Conservation (phyloP, 306 rosid species). For the Cucurbita moschata region DNA sequence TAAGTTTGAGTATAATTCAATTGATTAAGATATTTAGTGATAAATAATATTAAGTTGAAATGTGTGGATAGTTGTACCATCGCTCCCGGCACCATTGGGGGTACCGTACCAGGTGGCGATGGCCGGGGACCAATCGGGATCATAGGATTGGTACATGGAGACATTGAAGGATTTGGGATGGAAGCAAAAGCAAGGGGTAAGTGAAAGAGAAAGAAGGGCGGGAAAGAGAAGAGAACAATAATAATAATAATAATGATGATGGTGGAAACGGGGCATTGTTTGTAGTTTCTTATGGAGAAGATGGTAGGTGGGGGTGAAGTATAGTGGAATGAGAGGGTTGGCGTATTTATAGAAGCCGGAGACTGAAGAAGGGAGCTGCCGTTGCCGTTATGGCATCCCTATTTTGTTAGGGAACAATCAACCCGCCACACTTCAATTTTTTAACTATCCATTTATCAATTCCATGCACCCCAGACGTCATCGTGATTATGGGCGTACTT, state of each 20-base stretch:
- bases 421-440: neutral
- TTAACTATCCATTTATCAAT: too few relatives aligned
- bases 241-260: too few relatives aligned
- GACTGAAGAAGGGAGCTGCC: too few relatives aligned
- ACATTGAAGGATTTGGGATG: neutral
- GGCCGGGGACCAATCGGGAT: constrained; percentile 3
- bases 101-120: constrained; percentile 12
- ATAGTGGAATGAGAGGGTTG: neutral
- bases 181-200: constrained; percentile 1
- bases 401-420: neutral
- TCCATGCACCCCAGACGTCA: too few relatives aligned
- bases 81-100: constrained; percentile 6
- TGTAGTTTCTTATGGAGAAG: neutral
- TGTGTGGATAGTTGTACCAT: neutral
- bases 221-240: neutral
- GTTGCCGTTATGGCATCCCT: neutral
- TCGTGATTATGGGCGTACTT: too few relatives aligned
- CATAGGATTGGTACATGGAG: neutral
- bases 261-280: neutral
- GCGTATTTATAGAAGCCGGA: neutral
- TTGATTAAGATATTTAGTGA: neutral
- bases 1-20: too few relatives aligned
- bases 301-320: neutral
- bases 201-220: neutral
- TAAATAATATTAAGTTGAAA: too few relatives aligned